phyloP scores from a whole-genome alignment of 495 filamentous ascomycete genomes.

The Penicillium egyptiacum region DNA sequence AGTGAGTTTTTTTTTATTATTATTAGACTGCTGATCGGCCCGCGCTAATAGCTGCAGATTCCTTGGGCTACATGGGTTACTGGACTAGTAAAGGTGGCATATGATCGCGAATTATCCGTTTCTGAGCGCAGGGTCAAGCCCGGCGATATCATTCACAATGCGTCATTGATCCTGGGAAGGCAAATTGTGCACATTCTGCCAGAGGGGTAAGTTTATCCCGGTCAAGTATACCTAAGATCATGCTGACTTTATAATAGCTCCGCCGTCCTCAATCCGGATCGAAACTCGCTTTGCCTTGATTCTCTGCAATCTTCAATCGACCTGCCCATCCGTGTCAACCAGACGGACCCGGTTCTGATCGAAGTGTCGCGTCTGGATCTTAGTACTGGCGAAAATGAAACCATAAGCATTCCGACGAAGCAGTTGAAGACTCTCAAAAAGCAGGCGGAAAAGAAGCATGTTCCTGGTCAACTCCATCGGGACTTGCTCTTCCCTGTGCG shows the following conservation, averaged over 20 bases:
- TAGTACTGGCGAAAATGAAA: conserved; percentile 73
- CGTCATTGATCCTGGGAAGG: conserved; percentile 88
- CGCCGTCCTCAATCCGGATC: conserved; percentile 79
- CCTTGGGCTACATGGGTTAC: conserved; percentile 67
- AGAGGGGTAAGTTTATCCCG: conserved; percentile 69
- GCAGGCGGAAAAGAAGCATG: conserved; percentile 53
- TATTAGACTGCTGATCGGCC: not conserved
- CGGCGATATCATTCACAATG: conserved; percentile 79
- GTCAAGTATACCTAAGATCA: not conserved
- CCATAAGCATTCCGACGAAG: conserved; percentile 67
- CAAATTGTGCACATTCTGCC: conserved; percentile 96
- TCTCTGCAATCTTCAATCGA: conserved; percentile 54
- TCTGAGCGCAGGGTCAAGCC: conserved; percentile 86
- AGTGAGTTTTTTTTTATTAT: conserved; percentile 44
- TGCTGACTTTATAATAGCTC: conserved; percentile 57
- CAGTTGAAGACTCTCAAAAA: conserved; percentile 68
- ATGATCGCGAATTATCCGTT: conserved; percentile 87
- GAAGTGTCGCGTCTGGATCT: conserved; percentile 84
- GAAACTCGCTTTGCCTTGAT: conserved; percentile 74
- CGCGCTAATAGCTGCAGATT: conserved; percentile 46
- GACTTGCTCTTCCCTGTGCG: conserved; percentile 65
- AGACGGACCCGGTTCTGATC: conserved; percentile 81
- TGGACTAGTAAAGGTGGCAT: conserved; percentile 69
- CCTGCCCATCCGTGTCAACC: conserved; percentile 90
- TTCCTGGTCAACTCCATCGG: conserved; percentile 50